These are phyloP conservation scores for Gastrolobium villosum DNA, from an alignment of 306 rosid genomes.

Conservation along the genomic window DNA sequence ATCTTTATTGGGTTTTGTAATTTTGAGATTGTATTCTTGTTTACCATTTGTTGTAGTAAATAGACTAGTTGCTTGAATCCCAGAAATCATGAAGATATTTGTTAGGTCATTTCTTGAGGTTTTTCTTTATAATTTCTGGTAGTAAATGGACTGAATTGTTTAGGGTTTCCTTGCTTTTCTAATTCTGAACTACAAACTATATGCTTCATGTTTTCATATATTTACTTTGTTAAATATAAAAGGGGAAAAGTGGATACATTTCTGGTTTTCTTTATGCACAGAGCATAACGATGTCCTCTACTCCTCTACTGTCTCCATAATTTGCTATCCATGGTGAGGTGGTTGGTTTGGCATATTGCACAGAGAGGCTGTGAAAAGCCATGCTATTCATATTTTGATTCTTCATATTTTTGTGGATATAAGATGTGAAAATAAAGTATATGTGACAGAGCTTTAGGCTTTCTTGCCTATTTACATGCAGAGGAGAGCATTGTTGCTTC, in stretches of 20 bases:
- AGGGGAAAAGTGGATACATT: not conserved
- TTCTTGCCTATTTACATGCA: not conserved
- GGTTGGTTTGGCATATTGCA: slow-evolving; percentile 12
- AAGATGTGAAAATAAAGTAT: slow-evolving; percentile 21
- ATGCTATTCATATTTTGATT: slow-evolving; percentile 14
- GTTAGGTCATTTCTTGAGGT: not conserved
- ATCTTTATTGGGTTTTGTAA: not conserved
- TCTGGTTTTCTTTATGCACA: not conserved
- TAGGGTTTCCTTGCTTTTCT: slow-evolving; percentile 1
- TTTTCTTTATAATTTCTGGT: slow-evolving; percentile 13
- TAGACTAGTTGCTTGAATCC: not conserved
- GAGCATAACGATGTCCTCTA: slow-evolving; percentile 7
- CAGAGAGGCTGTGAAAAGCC: not conserved
- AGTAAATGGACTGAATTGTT: not conserved
- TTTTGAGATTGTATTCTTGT: not conserved
- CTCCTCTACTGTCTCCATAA: not conserved
- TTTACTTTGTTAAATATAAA: slow-evolving; percentile 1
- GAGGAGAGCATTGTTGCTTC: not conserved
- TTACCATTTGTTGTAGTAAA: slow-evolving; percentile 11
- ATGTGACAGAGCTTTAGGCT: not conserved
- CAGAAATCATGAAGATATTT: not conserved
- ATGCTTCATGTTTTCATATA: not conserved
- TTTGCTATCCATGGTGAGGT: not conserved
- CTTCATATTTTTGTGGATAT: not conserved
- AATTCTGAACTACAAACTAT: not conserved